These are phyloP conservation scores for Neoascochyta sp. DNA, from an alignment of 2,329 filamentous ascomycete species.

Conservation along the genomic window DNA sequence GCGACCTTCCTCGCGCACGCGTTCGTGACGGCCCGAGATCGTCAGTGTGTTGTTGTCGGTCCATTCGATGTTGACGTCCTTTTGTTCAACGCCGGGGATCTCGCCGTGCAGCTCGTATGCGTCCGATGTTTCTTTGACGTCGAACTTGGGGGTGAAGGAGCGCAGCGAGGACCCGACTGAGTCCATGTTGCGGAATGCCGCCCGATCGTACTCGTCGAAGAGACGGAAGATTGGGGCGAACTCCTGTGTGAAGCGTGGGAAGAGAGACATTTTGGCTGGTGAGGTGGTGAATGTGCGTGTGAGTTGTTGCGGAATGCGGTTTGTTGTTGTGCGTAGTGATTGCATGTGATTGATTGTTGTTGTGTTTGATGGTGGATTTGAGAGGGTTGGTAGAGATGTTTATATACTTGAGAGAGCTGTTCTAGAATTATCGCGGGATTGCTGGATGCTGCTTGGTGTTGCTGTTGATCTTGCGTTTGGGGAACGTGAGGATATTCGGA, in stretches of 20 bases:
- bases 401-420: conserved; percentile 26
- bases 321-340: conserved; percentile 33
- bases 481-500: conserved; percentile 19
- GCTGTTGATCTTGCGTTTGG: conserved; percentile 9
- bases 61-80: conserved; percentile 74
- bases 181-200: conserved; percentile 27
- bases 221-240: conserved; percentile 47
- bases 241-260: conserved; percentile 42
- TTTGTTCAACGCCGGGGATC: conserved; percentile 70
- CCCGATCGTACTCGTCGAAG: conserved; percentile 47
- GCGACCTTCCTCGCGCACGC: conserved; percentile 56
- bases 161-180: conserved; percentile 33
- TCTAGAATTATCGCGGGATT: conserved; percentile 27
- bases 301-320: conserved; percentile 30
- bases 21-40: conserved; percentile 67
- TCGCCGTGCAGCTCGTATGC: conserved; percentile 76
- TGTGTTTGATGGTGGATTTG: conserved; percentile 25
- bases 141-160: conserved; percentile 72
- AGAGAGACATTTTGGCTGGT: conserved; percentile 40
- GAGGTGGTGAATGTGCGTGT: conserved; percentile 20
- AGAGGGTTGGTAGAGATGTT: conserved; percentile 6
- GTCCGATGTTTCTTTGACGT: conserved; percentile 66
- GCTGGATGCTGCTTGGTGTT: conserved; percentile 5
- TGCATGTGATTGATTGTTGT: conserved; percentile 33
- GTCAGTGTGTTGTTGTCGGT: conserved; percentile 69